Conservation (phyloP, 768 basidiomycete genomes). For the Strobilomyces confusus region DNA sequence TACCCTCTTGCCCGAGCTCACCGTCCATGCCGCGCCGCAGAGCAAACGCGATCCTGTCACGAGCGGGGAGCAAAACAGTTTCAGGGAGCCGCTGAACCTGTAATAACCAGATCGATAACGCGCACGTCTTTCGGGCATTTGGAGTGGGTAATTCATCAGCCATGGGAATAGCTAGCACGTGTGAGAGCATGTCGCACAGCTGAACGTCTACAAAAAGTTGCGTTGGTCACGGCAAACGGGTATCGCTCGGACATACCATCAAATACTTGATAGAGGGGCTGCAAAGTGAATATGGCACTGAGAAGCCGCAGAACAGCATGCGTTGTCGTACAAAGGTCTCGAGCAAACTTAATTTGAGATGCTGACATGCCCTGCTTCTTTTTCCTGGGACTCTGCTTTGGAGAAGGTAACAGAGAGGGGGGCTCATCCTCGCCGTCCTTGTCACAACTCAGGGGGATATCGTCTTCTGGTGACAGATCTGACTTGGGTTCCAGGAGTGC, state of each 20-base stretch:
- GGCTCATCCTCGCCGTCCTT: slow-evolving; percentile 23
- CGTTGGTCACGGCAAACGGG: slow-evolving; percentile 3
- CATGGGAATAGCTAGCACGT: slow-evolving; percentile 68
- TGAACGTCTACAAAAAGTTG: slow-evolving; percentile 45
- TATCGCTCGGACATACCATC: slow-evolving; percentile 42
- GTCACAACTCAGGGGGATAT: slow-evolving; percentile 22
- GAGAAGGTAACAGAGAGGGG: slow-evolving; percentile 54
- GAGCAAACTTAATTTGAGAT: slow-evolving; percentile 72
- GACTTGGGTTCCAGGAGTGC: slow-evolving; percentile 56
- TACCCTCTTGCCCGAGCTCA: slow-evolving; percentile 84
- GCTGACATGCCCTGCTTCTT: slow-evolving; percentile 67
- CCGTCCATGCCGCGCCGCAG: slow-evolving; percentile 76
- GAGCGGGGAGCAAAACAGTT: slow-evolving; percentile 55
- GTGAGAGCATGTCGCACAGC: slow-evolving; percentile 55
- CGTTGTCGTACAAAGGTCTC: slow-evolving; percentile 71
- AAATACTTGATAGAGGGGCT: slow-evolving; percentile 58
- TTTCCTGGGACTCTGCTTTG: slow-evolving; percentile 55
- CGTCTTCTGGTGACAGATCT: slow-evolving; percentile 20
- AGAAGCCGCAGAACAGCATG: slow-evolving; percentile 71
- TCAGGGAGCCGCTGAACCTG: slow-evolving; percentile 68
- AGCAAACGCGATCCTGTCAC: slow-evolving; percentile 65
- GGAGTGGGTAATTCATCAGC: slow-evolving; percentile 69
- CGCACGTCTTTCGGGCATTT: slow-evolving; percentile 83
- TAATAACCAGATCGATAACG: slow-evolving; percentile 69
- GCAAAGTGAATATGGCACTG: slow-evolving; percentile 53